These are phyloP conservation scores for Solanum chacoense DNA, from an alignment of 305 asterid species.

Conservation along the genomic window DNA sequence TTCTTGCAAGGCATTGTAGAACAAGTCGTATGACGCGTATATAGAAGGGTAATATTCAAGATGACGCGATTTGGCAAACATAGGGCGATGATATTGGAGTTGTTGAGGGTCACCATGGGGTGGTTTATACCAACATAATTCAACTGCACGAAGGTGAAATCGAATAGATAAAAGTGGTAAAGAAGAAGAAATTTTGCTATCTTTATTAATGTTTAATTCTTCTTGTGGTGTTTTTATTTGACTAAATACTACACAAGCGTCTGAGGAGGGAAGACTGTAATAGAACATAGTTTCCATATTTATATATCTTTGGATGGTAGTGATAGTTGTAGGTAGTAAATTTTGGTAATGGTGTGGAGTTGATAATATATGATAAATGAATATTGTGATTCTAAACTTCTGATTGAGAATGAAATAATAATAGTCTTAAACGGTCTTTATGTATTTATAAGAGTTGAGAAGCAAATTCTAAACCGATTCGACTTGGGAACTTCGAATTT, in stretches of 20 bases:
- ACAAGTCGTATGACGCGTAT: not conserved
- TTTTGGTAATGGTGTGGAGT: not conserved
- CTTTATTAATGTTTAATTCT: not conserved
- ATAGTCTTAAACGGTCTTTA: no score
- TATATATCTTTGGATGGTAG: not conserved
- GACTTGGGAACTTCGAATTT: not conserved
- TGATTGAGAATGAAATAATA: no score
- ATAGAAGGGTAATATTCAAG: not conserved
- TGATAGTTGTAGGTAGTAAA: no score
- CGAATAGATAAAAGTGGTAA: not conserved
- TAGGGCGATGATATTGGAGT: not conserved
- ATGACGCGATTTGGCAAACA: not conserved
- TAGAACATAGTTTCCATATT: not conserved
- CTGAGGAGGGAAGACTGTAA: not conserved
- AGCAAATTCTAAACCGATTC: not conserved
- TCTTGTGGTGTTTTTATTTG: not conserved
- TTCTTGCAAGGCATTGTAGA: not conserved
- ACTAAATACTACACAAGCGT: not conserved
- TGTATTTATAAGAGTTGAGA: not conserved
- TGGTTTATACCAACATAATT: not conserved
- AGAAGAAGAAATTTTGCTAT: not conserved
- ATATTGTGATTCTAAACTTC: not conserved
- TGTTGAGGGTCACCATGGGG: not conserved
- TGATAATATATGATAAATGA: not conserved
- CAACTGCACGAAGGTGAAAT: not conserved